Evolutionary conservation across 441 rosid genomes (phyloP).

Genomic region (Mallotus japonicus): DNA sequence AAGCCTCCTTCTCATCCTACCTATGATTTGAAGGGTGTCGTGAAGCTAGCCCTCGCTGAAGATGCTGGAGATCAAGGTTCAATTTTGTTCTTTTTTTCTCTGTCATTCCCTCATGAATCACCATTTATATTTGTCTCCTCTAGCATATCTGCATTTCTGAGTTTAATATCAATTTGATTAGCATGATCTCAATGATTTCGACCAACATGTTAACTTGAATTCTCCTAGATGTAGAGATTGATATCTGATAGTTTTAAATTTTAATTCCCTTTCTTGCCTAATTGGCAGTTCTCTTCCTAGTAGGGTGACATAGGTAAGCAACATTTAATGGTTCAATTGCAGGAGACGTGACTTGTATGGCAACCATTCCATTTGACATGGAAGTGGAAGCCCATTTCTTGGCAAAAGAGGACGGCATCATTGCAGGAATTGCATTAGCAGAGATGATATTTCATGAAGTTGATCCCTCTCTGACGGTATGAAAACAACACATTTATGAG

Average conservation of each 20-base stretch:
- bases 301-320: slow-evolving; percentile 2
- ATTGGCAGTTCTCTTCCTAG: neutral
- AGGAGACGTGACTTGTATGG: slow-evolving; percentile 95
- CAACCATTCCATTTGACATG: slow-evolving; percentile 76
- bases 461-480: slow-evolving; percentile 79
- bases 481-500: neutral
- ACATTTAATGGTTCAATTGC: slow-evolving; percentile 31
- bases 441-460: slow-evolving; percentile 79
- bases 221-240: neutral
- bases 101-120: neutral
- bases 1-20: slow-evolving; percentile 95
- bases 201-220: neutral
- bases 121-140: neutral
- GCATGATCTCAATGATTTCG: neutral
- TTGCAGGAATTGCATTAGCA: slow-evolving; percentile 79
- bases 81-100: neutral
- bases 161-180: neutral
- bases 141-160: neutral
- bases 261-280: neutral
- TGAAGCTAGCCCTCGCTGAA: slow-evolving; percentile 80
- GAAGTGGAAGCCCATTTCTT: slow-evolving; percentile 92
- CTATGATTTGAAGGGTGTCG: slow-evolving; percentile 67
- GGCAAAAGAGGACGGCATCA: slow-evolving; percentile 82
- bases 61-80: slow-evolving; percentile 91
- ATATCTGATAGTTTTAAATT: neutral